Evolutionary conservation across 495 filamentous ascomycete genomes (phyloP), one percentile per base, ranked within the genome.

Genomic region (Aspergillus ostianus): DNA sequence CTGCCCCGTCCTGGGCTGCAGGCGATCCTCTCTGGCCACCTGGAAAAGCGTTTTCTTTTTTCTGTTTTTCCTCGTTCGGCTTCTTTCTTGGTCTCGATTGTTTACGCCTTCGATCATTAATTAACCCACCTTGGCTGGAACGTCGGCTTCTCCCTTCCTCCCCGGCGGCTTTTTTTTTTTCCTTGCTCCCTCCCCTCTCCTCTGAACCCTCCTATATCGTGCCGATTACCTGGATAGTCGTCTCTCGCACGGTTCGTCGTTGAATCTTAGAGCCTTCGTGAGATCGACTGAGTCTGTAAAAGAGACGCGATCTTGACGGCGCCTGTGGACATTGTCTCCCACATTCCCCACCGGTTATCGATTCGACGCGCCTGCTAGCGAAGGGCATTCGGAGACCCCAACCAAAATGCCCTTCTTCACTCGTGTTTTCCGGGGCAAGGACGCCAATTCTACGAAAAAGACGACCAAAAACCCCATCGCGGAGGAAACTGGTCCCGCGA

Each of bases 341-440:
- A 58, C 56, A 57, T 62, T 51, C 55, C 65, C 58, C 58, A 50
- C 44, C 53, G 46, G 56, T 44, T 55, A 36, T 15, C 47, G 47
- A 44, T 10, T 30, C 54, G 53, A 55, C 64, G 60, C 66, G 51
- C 62, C 57, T 63, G 27, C 46, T 53, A 56, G 58, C 58, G 63
- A 57, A 59, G 30, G 47, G 51, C 53, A 44, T 47, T 54, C 50
- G 56, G 55, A 47, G 57, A 53, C 61, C 50, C 53, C 57, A 56
- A 36, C 32, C 51, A 74, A 51, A 47, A 84, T 84, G 82, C 71
- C 82, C 21, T 85, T 91, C 70, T 90, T 93, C 72, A 87, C 88
- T 60, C 85, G 86, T 49, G 79, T 82, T 67, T 87, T 92, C 66
- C 85, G 86, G 76, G 79, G 83, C 70, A 89, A 86, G 70, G 90